Base-by-base conservation (phyloP, 2,329 filamentous ascomycete species). In the Aspergillus ruber region DNA sequence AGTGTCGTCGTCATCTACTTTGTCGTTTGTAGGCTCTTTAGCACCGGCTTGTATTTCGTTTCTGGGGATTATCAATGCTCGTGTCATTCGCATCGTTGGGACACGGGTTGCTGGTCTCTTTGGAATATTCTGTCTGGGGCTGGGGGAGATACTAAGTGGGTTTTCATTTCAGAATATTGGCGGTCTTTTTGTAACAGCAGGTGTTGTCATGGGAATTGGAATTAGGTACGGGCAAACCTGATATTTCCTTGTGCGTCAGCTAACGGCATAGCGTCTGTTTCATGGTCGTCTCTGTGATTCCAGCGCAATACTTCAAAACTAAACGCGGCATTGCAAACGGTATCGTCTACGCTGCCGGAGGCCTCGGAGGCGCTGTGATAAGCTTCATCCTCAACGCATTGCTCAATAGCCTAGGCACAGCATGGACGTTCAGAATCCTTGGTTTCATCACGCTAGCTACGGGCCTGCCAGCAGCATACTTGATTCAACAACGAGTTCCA, bases 21-120 rank as follows among this genome's bases (percentile, higher is more conserved):
- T 84, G 18, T 75, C 79, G 2, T 84, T 82, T 51, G 76, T 84
- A 2, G 81, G 80, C 2, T 78, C 75, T 0, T 56, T 83, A 10
- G 68, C 72, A 7, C 66, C 75, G 1, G 72, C 77, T 0, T 70
- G 75, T 46, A 74, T 79, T 29, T 75, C 76, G 0, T 68, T 75
- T 1, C 67, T 79, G 44, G 80, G 76, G 0, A 68, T 83, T 4
- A 52, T 76, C 6, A 78, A 77, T 52, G 74, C 76, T 0, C 69
- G 74, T n/a, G 44, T 82, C 6, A 73, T 81, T 50, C 66, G 73
- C 3, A 55, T 59, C 13, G 54, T 83, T 7, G 81, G 81, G 0
- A 69, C 74, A 2, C 68, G 74, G 4, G 52, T 54, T 18, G 74
- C 74, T 1, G 74, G 68, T 0, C 32, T 82, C 2, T 38, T 76